Percentiles rank a stretch among this genome's conserved stretches.
These are phyloP conservation scores for Hyphopichia fennica DNA, from an alignment of 1,139 yeast species.

Conservation along the genomic window DNA sequence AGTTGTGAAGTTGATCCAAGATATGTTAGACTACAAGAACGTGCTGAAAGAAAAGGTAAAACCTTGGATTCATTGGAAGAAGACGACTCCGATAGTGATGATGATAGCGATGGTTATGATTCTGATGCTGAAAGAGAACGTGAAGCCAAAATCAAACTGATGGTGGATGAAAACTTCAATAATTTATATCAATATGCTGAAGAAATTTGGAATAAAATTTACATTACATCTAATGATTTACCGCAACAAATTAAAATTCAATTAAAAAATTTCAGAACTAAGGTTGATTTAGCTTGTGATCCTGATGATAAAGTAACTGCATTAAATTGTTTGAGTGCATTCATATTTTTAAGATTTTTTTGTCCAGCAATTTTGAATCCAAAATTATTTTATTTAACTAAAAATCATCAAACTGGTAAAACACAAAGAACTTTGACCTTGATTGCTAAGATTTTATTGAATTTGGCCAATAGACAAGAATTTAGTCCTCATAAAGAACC, in stretches of 20 bases:
- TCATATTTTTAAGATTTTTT: conserved; percentile 79
- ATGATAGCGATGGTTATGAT: conserved; percentile 19
- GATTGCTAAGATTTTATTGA: conserved; percentile 78
- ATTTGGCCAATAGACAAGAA: conserved; percentile 71
- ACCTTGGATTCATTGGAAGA: conserved; percentile 19
- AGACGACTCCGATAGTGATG: conserved; percentile 22
- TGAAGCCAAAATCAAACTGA: conserved; percentile 25
- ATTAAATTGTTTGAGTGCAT: conserved; percentile 75
- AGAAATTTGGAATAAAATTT: conserved; percentile 72
- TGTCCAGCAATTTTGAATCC: conserved; percentile 94
- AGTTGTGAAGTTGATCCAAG: conserved; percentile 78
- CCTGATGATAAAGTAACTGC: conserved; percentile 57
- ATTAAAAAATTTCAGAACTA: conserved; percentile 56
- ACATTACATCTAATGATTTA: conserved; percentile 68
- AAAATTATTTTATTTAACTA: conserved; percentile 71
- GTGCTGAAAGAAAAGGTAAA: conserved; percentile 30
- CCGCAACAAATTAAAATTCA: conserved; percentile 70
- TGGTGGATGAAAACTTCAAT: conserved; percentile 51
- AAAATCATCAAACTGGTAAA: conserved; percentile 67
- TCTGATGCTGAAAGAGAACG: conserved; percentile 30
- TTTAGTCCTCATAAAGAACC: conserved; percentile 83
- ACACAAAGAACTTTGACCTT: conserved; percentile 78
- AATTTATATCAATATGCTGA: conserved; percentile 57
- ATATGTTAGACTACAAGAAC: conserved; percentile 44
- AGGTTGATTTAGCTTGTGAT: conserved; percentile 61